Evolutionary conservation across 2,329 filamentous ascomycete genomes (phyloP), one percentile per base, ranked within the genome.

Genomic region (Juglanconis sp.): DNA sequence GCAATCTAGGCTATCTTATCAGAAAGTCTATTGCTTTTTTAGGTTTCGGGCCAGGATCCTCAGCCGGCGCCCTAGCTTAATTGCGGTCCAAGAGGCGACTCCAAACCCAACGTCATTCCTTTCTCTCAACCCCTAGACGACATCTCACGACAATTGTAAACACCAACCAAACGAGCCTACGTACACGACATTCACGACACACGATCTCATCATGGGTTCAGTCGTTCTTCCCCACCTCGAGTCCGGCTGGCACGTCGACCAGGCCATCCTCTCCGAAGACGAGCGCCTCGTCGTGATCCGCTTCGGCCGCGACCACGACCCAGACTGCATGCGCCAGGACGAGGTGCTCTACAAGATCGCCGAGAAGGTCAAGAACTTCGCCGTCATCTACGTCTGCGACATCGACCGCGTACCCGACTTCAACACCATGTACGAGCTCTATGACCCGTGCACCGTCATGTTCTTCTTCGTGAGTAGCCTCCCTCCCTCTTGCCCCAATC

Each of bases 241-340:
- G 68, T 93, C 90, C 47, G 95, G 91, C 74, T 99, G 94, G 95
- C 95, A 99, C 76, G 95, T 99, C 71, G 95, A 98, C 81, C 93
- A 98, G 78, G 92, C 93, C 65, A 97, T 97, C 71, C 87, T 91
- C 71, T 75, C 71, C 46, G 65, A 64, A 32, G 53, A 63, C 72
- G 94, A 98, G 71, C 89, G 94, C 53, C 86, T 97, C 1, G 92
- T 96, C 11, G 88, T 96, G 47, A 96, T 98, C 73, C 89, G 94
- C 66, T 98, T 98, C 76, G 93, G 93, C 52, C 87, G 92, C 68
- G 92, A 96, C 75, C 86, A 85, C 72, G 90, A 96, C 69, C 85
- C 87, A 5, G 91, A 96, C 76, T 85, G 82, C 71, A 86, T 85
- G 82, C 77, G 74, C 57, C 82, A 96, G 74, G 95, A 98, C 75